Evolutionary conservation across 169 alveolate genomes (phyloP), one percentile per base, ranked within the genome.

Genomic region (Cardiosporidium cionae): DNA sequence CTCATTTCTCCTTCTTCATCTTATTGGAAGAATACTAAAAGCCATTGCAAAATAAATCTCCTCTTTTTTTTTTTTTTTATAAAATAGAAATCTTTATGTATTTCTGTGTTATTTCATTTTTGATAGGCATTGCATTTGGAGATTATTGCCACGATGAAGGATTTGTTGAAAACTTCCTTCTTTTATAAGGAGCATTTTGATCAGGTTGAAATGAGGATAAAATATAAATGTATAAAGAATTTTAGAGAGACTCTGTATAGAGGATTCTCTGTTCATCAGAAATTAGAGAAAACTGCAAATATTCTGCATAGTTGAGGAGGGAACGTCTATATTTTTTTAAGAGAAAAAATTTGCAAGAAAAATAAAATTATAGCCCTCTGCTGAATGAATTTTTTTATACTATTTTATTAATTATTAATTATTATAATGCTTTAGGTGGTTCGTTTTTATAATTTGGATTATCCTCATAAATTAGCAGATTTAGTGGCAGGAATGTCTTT

Each of bases 141-240:
- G 34, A 86, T 86, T 52, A 74, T 86, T 5, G 81, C 88, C 23
- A 86, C 91, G 27, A 84, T 86, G 74, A 86, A 87, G 73, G 91
- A 87, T 58, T 75, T 87, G 36, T 74, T 87, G 29, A 87, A 84
- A 74, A 83, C 88, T 23, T 86, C 92, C 72, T 73, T 78, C 78
- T 86, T 86, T 68, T 87, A 87, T 74, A 87, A 86, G 80, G 92
- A 87, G 74, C 92, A 87, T 69, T 87, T 87, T 44, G 92, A 87
- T 76, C 92, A 86, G 71, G 83, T 76, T 22, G n/a, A 27, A 7
- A 23, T 2, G 9, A 58, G 67, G 67, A 3, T 58, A 7, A 4
- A 58, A 32, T 7, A 3, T 7, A 27, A 44, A 16, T 9, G 58
- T 44, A 16, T 44, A 44, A 16, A 16, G 58, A 16, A 16, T 44